These are phyloP conservation scores for Trichoderma sp. DNA, from an alignment of 2,329 filamentous ascomycete species.

Conservation along the genomic window DNA sequence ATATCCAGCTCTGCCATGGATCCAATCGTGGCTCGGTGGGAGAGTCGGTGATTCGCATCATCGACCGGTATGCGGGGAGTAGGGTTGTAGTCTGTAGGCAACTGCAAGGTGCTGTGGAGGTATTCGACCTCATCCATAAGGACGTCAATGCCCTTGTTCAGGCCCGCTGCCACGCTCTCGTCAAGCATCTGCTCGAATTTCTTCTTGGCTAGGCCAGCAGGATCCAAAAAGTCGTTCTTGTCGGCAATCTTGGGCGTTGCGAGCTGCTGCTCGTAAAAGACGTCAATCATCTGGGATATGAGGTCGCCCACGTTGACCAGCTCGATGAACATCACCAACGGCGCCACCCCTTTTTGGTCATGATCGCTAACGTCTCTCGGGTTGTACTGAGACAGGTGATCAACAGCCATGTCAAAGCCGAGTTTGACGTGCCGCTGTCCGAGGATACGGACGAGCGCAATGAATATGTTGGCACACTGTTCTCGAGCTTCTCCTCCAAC, in stretches of 20 bases:
- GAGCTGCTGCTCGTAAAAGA: conserved; percentile 96
- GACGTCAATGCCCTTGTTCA: conserved; percentile 97
- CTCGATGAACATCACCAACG: conserved; percentile 92
- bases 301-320: conserved; percentile 96
- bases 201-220: conserved; percentile 91
- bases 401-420: conserved; percentile 92
- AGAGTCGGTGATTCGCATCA: conserved; percentile 1
- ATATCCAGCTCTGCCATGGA: conserved; percentile 40
- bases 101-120: conserved; percentile 82
- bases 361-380: conserved; percentile 76
- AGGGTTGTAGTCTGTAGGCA: conserved; percentile 88
- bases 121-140: conserved; percentile 98
- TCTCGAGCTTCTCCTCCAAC: conserved; percentile 79
- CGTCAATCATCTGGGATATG: conserved; percentile 98
- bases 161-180: conserved; percentile 87
- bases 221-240: conserved; percentile 90
- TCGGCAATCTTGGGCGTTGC: conserved; percentile 78
- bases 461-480: conserved; percentile 87
- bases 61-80: conserved; percentile 27
- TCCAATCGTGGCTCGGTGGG: conserved; percentile 11
- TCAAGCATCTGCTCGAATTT: conserved; percentile 98
- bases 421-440: conserved; percentile 82
- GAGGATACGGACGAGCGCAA: conserved; percentile 76
- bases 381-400: conserved; percentile 86
- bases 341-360: conserved; percentile 72